Evolutionary conservation across 495 filamentous ascomycete species (phyloP), one percentile per base, ranked within the genome.

Genomic region (Glutinoglossum americanum): DNA sequence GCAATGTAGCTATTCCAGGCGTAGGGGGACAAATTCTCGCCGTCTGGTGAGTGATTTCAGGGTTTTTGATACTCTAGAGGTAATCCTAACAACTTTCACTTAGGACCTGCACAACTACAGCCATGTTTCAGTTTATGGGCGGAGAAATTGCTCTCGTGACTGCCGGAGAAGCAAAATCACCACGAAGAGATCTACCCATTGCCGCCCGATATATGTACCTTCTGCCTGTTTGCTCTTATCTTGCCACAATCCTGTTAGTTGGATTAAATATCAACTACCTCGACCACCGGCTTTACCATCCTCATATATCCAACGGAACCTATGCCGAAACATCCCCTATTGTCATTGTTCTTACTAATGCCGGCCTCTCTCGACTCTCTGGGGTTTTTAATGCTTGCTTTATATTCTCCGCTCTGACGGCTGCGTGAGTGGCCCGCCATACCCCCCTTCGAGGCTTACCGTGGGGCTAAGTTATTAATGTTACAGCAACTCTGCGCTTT

Each of bases 41-140:
- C 23, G 59, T 67, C 1, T 67, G 65, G 64, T 66, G 49, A 51
- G 63, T 25, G 8, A n/a, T 27, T 45, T 0, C 55, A 48, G 32
- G 51, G 32, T 4, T 33, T n/a, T 21, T 17, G 55, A 51, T 30
- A 32, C 28, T 13, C 28, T 5, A 13, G 39, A 19, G 27, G 3
- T 30, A 54, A 13, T 17, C 54, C 15, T 13, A 15, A 11, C 8
- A 15, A 7, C 5, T 41, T 13, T 13, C 15, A 17, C 3, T 4
- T 27, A 73, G 72, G 59, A 73, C 69, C 23, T 70, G 62, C 39
- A 59, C 70, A 19, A 69, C 66, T 0, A 63, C 68, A 1, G 72
- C 71, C 17, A 70, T 70, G 47, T 74, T 72, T 54, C 63, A 69
- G 25, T 74, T 66, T 51, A 66, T 70, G 39, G 72, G 72, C 15